Percentiles rank a stretch among this genome's conserved stretches.
Conservation (phyloP, 2,329 filamentous ascomycete species). For the Lizonia empirigonia region DNA sequence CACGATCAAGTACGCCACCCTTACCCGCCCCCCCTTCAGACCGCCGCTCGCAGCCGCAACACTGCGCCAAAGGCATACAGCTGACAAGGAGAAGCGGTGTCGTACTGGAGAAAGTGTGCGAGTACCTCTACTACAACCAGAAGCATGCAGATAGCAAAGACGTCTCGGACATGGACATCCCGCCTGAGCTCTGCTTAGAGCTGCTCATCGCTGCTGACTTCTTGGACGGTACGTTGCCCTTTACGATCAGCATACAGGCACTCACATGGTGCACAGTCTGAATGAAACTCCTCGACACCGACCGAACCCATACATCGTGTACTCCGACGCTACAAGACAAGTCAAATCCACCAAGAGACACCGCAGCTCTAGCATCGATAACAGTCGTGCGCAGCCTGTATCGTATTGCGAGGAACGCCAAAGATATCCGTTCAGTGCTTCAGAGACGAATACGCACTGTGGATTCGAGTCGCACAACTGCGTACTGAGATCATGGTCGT, state of each 20-base stretch:
- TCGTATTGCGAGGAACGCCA: no score
- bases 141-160: constrained; percentile 72
- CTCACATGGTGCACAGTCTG: not conserved
- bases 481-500: not conserved
- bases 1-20: constrained; percentile 69
- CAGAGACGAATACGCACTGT: not conserved
- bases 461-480: not conserved
- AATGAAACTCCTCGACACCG: not conserved
- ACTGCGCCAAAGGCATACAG: not conserved
- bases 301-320: not conserved
- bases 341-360: not conserved
- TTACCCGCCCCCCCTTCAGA: not conserved
- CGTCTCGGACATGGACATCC: constrained; percentile 81
- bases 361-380: not conserved
- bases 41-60: not conserved
- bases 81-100: constrained; percentile 60
- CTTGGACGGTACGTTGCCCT: constrained; percentile 53
- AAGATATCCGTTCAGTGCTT: not conserved
- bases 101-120: constrained; percentile 78
- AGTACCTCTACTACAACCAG: constrained; percentile 85
- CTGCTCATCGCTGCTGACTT: constrained; percentile 79
- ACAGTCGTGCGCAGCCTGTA: not conserved
- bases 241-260: not conserved
- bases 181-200: constrained; percentile 77
- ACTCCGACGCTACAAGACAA: not conserved